phyloP scores from a whole-genome alignment of 1,284 basidiomycete genomes.

The Naganishia albida region DNA sequence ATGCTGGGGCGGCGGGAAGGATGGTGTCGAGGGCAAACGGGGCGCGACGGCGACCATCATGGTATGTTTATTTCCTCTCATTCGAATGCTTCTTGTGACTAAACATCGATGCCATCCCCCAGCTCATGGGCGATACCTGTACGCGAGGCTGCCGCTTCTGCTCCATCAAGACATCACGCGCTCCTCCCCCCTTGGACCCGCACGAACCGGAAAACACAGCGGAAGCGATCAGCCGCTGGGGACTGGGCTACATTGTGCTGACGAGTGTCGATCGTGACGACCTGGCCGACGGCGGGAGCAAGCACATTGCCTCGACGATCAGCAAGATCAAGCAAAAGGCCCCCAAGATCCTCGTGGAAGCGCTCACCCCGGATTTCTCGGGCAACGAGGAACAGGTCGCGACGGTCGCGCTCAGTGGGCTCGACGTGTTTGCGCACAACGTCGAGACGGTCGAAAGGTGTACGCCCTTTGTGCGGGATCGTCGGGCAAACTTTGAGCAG shows the following conservation, averaged over 20 bases:
- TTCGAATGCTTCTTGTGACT: conserved; percentile 7
- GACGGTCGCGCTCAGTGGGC: conserved; percentile 80
- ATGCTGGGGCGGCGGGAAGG: conserved; percentile 89
- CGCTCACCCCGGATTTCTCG: conserved; percentile 91
- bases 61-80: conserved; percentile 59
- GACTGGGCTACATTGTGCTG: conserved; percentile 95
- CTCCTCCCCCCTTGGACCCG: conserved; percentile 87
- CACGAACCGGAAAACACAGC: conserved; percentile 99
- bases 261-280: conserved; percentile 98
- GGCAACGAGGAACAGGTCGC: conserved; percentile 76
- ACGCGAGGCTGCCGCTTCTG: conserved; percentile 98
- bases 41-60: conserved; percentile 98
- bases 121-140: conserved; percentile 99
- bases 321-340: conserved; percentile 96
- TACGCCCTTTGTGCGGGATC: conserved; percentile 93
- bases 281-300: conserved; percentile 84
- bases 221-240: conserved; percentile 97
- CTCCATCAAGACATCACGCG: conserved; percentile 88
- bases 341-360: conserved; percentile 93
- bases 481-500: conserved; percentile 88
- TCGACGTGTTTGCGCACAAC: conserved; percentile 99
- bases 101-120: conserved; percentile 6
- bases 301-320: conserved; percentile 94
- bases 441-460: conserved; percentile 91
- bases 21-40: conserved; percentile 71